These are phyloP conservation scores for Lumnitzera racemosa DNA, from an alignment of 345 rosid species.

Conservation along the genomic window DNA sequence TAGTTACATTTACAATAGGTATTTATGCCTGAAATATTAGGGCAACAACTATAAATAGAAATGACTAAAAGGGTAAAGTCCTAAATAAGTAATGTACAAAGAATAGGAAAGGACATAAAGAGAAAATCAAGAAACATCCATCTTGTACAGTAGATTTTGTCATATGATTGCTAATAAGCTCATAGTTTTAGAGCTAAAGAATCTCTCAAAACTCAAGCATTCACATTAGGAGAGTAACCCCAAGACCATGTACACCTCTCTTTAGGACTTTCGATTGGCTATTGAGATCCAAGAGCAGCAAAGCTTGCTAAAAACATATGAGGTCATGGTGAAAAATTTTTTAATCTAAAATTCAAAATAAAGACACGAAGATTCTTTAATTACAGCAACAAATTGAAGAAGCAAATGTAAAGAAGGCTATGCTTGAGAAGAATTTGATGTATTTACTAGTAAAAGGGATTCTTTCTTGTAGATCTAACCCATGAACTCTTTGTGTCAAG, in stretches of 20 bases:
- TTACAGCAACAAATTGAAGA: slow-evolving; percentile 18
- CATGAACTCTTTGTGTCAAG: slow-evolving; percentile 16
- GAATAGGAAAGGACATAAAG: too few species aligned
- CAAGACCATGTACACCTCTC: slow-evolving; percentile 13
- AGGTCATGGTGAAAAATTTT: slow-evolving; percentile 23
- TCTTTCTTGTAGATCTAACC: slow-evolving; percentile 18
- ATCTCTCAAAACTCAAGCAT: slow-evolving; percentile 18
- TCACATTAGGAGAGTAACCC: slow-evolving; percentile 16
- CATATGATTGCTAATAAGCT: slow-evolving; percentile 13
- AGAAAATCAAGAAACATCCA: too few species aligned
- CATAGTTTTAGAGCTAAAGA: slow-evolving; percentile 10
- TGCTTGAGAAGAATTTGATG: slow-evolving; percentile 17
- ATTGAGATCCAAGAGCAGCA: slow-evolving; percentile 24
- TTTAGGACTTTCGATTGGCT: slow-evolving; percentile 20
- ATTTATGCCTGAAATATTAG: too few species aligned
- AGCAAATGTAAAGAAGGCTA: slow-evolving; percentile 15
- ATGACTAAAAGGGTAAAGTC: too few species aligned
- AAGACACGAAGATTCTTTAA: slow-evolving; percentile 13
- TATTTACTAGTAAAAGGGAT: slow-evolving; percentile 7
- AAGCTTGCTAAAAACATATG: slow-evolving; percentile 18
- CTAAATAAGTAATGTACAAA: too few species aligned
- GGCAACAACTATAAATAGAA: too few species aligned
- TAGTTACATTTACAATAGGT: too few species aligned
- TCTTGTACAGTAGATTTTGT: too few species aligned
- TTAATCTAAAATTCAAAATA: slow-evolving; percentile 18